Percentiles rank a stretch among this genome's conserved stretches.
These are phyloP conservation scores for Cadophora malorum DNA, from an alignment of 2,329 filamentous ascomycete genomes.

Conservation along the genomic window DNA sequence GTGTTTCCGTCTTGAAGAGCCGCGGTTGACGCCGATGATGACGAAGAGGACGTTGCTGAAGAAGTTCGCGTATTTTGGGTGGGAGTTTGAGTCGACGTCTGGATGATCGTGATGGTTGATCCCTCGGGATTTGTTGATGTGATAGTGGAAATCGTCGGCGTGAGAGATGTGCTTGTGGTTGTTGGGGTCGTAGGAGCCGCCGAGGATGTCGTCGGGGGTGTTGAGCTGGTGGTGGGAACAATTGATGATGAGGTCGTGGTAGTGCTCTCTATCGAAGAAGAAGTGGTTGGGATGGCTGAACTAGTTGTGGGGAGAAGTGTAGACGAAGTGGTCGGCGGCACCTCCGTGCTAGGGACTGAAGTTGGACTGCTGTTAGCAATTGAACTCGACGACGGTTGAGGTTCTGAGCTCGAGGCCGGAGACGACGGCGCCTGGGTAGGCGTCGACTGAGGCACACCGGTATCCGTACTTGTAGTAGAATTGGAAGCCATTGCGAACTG, in stretches of 20 bases:
- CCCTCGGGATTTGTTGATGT: conserved; percentile 28
- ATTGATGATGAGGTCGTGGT: conserved; percentile 25
- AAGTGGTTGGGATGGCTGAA: conserved; percentile 3
- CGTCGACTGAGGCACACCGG: conserved; percentile 34
- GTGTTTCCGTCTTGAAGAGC: conserved; percentile 25
- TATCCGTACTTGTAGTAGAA: conserved; percentile 39
- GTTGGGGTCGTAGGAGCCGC: conserved; percentile 34
- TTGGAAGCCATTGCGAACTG: conserved; percentile 41
- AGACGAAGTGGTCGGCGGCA: conserved; percentile 9
- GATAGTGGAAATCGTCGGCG: conserved; percentile 27
- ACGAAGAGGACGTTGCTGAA: conserved; percentile 24
- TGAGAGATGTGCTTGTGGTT: conserved; percentile 27
- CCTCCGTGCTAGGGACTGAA: conserved; percentile 31
- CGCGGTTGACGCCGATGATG: conserved; percentile 40
- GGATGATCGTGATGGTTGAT: conserved; percentile 29
- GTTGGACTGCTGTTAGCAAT: conserved; percentile 41
- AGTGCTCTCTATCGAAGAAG: conserved; percentile 18
- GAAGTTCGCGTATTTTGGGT: conserved; percentile 12
- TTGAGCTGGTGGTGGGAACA: conserved; percentile 10
- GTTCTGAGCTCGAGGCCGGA: conserved; percentile 28
- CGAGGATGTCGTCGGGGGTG: conserved; percentile 25
- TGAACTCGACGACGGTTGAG: conserved; percentile 36
- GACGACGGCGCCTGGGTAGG: conserved; percentile 29
- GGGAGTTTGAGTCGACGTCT: conserved; percentile 31
- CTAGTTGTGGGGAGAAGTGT: conserved; percentile 14